Conservation (phyloP, 2,329 filamentous ascomycete species). For the Nemania serpens region DNA sequence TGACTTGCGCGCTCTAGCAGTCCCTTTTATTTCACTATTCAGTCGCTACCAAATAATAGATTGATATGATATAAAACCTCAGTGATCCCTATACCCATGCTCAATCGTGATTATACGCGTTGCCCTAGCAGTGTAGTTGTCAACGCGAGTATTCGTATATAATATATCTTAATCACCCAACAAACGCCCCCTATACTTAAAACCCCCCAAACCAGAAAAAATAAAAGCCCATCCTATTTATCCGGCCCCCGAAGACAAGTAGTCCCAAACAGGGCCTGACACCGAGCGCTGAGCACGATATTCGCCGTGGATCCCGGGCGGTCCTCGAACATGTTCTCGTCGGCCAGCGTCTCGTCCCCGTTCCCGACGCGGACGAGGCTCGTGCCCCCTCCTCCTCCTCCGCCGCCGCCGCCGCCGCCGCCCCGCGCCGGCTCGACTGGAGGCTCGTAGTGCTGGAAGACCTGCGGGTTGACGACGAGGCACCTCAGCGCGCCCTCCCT, state of each 20-base stretch:
- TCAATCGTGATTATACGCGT: too few relatives aligned
- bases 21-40: too few relatives aligned
- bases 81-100: too few relatives aligned
- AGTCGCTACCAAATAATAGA: too few relatives aligned
- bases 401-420: background rate
- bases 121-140: too few relatives aligned
- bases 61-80: too few relatives aligned
- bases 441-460: background rate
- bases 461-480: constrained; percentile 41
- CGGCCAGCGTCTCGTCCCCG: background rate
- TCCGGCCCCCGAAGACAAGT: background rate
- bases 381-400: background rate
- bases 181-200: too few relatives aligned
- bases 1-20: too few relatives aligned
- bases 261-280: background rate
- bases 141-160: too few relatives aligned
- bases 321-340: background rate
- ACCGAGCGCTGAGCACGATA: background rate
- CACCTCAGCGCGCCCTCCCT: constrained; percentile 39
- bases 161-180: too few relatives aligned
- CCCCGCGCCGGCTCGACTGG: background rate
- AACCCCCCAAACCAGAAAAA: too few relatives aligned
- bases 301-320: background rate
- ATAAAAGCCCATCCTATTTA: too few relatives aligned
- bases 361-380: background rate